Percentiles rank a stretch among this genome's conserved stretches.
phyloP scores from a whole-genome alignment of 345 rosid genomes.

The Microthlaspi erraticum region DNA sequence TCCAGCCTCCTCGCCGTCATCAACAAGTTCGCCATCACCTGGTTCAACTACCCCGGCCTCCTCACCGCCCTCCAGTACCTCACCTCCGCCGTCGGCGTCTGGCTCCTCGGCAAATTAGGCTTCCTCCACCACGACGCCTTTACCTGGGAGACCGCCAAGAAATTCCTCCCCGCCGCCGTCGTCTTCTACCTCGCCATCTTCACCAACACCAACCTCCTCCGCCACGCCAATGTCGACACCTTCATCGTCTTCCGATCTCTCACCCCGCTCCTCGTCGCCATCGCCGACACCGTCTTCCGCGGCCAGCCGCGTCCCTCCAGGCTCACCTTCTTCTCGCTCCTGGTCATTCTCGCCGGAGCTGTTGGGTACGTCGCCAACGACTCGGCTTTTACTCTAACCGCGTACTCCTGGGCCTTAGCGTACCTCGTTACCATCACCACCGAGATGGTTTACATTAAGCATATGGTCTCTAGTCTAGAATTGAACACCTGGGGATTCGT shows the following conservation, averaged over 20 bases:
- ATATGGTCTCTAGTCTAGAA: conserved; percentile 91
- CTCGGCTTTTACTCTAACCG: conserved; percentile 81
- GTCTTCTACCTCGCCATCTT: conserved; percentile 95
- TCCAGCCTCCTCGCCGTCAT: conserved; percentile 99
- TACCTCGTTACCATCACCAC: conserved; percentile 87
- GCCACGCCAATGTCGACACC: conserved; percentile 97
- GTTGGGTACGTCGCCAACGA: conserved; percentile 95
- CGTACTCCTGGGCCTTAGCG: conserved; percentile 94
- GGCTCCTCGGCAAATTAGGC: conserved; percentile 78
- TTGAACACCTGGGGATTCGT: conserved; percentile 99
- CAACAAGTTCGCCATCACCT: conserved; percentile 92
- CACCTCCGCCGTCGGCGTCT: conserved; percentile 80
- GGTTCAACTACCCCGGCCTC: conserved; percentile 85
- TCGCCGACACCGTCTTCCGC: conserved; percentile 83
- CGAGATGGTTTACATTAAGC: conserved; percentile 98
- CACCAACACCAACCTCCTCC: conserved; percentile 94
- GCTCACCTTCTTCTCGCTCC: conserved; percentile 67
- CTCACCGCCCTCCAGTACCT: conserved; percentile 92
- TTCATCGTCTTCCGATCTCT: conserved; percentile 92
- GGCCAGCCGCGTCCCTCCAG: conserved; percentile 80
- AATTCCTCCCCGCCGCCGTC: conserved; percentile 87
- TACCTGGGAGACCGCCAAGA: conserved; percentile 83
- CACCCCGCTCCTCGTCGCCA: conserved; percentile 91
- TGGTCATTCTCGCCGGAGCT: conserved; percentile 83
- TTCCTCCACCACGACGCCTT: conserved; percentile 84